phyloP scores from a whole-genome alignment of 2,329 filamentous ascomycete genomes.

The Cephalotrichum gorgonifer region DNA sequence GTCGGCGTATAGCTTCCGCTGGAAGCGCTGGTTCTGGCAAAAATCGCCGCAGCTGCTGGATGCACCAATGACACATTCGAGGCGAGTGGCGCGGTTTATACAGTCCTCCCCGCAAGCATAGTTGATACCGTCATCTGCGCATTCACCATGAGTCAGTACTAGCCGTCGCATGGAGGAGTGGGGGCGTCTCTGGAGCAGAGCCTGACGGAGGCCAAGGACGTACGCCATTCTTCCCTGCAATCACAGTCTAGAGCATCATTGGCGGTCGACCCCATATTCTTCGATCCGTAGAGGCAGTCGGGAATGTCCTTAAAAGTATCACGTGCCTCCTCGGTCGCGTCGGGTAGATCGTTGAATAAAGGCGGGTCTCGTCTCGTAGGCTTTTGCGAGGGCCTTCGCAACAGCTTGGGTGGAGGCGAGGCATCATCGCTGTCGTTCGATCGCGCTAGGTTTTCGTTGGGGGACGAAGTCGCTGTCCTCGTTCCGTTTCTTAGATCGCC shows the following conservation, averaged over 20 bases:
- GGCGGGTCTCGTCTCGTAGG: constrained; percentile 48
- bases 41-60: constrained; percentile 71
- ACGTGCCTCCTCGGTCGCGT: constrained; percentile 68
- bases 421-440: constrained; percentile 26
- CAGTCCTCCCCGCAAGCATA: constrained; percentile 91
- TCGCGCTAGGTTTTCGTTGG: neutral
- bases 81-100: constrained; percentile 96
- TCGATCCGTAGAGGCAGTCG: constrained; percentile 84
- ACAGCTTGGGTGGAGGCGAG: constrained; percentile 52
- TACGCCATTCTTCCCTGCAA: constrained; percentile 91
- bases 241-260: constrained; percentile 89
- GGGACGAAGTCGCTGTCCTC: constrained; percentile 2
- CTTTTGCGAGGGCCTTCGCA: constrained; percentile 67
- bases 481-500: neutral
- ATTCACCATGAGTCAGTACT: neutral
- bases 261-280: constrained; percentile 82
- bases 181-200: neutral
- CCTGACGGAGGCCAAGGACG: constrained; percentile 39
- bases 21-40: constrained; percentile 93
- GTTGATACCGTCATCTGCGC: constrained; percentile 53
- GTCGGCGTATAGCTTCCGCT: constrained; percentile 77
- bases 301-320: constrained; percentile 70
- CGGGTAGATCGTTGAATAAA: constrained; percentile 65
- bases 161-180: neutral
- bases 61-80: constrained; percentile 77